Base-by-base conservation (phyloP, 2,329 filamentous ascomycete genomes). In the Microsporum canis region DNA sequence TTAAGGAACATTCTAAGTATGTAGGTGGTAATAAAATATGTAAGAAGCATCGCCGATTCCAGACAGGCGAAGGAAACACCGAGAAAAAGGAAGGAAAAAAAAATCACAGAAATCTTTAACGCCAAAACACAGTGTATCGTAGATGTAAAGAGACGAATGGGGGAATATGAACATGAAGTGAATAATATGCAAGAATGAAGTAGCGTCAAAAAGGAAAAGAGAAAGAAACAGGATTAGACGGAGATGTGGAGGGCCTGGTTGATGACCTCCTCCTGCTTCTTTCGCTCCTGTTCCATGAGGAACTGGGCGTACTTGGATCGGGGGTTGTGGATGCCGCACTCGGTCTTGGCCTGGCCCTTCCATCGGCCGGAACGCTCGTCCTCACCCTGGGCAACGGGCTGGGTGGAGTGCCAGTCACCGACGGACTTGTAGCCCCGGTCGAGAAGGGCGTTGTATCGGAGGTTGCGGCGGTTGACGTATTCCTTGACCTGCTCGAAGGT, bases 281-380 rank as follows among this genome's bases (percentile, higher is more conserved):
- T 86, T 70, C 81, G 77, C 72, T 90, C 86, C 75, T 88, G 83
- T 63, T 90, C 85, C 69, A 82, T 80, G 61, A 95, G 77, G 76
- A 88, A 96, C 76, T 91, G 85, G 8, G 91, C 88, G 71, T 97
- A 99, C 68, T 91, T 87, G 62, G 89, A 95, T 75, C 91, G 87
- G 77, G 94, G 95, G 81, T 97, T 97, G 84, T 99, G 94, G 71
- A 99, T 97, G 56, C 94, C 94, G 75, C 94, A 99, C 79, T 99
- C 94, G 14, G 91, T 95, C 86, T 99, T 99, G 70, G 82, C 79
- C 75, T 91, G 88, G 64, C 94, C 94, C 82, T 96, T 96, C 94
- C 94, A 99, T 67, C 94, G 87, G 62, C 94, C 94, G 6, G 94
- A 88, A 58, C 94, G 87, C 83, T 99, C 94, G 70, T 97, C 94